Conservation (phyloP, 768 basidiomycete species). For the Lactarius deliciosus region DNA sequence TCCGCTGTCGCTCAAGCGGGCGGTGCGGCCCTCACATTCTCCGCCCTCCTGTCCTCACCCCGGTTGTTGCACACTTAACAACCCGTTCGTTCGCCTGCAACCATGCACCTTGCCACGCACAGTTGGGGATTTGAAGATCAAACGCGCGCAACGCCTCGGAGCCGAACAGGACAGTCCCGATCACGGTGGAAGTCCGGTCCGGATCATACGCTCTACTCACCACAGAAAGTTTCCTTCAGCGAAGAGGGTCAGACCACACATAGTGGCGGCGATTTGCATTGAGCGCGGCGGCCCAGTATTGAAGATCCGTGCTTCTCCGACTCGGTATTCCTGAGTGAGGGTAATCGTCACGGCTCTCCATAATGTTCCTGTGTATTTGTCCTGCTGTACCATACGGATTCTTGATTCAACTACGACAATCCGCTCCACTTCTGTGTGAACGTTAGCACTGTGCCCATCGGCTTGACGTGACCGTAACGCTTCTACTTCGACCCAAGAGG, state of each 20-base stretch:
- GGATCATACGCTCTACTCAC: background rate
- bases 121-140: too few relatives aligned
- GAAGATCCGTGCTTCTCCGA: background rate
- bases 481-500: background rate
- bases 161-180: background rate
- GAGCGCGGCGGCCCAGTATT: constrained; percentile 4
- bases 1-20: constrained; percentile 11
- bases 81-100: background rate
- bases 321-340: background rate
- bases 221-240: background rate
- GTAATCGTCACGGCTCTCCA: background rate
- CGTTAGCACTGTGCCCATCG: background rate
- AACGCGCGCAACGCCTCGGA: constrained; percentile 6
- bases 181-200: background rate
- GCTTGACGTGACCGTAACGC: background rate
- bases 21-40: background rate
- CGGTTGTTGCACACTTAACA: background rate
- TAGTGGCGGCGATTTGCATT: constrained; percentile 21
- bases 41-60: background rate
- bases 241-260: constrained; percentile 2
- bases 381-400: background rate
- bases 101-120: too few relatives aligned
- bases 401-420: background rate
- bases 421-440: background rate
- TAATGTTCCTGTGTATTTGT: background rate